Evolutionary conservation across 1,284 basidiomycete species (phyloP).

Genomic region (Heterobasidion irregulare): DNA sequence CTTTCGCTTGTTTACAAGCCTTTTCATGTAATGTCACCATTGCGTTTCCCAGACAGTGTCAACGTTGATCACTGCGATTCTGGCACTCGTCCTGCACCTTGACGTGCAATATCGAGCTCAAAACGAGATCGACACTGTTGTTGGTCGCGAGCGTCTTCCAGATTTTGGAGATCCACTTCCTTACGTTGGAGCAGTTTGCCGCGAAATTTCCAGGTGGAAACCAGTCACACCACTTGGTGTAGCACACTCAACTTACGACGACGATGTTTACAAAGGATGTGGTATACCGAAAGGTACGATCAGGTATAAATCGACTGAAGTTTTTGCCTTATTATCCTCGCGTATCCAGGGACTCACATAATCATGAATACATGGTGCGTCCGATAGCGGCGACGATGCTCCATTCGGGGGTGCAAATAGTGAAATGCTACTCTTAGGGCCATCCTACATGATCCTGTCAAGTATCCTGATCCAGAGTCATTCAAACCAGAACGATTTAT

Average conservation of each 20-base stretch:
- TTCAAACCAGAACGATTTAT: slow-evolving; percentile 21
- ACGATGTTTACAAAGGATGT: slow-evolving; percentile 15
- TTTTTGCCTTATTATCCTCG: no score
- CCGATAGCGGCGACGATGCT: background rate
- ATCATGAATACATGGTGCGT: slow-evolving; percentile 11
- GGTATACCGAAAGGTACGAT: slow-evolving; percentile 13
- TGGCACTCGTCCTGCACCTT: slow-evolving; percentile 16
- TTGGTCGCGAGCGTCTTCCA: slow-evolving; percentile 16
- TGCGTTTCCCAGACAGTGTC: background rate
- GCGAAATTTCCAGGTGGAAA: slow-evolving; percentile 18
- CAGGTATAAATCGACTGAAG: background rate
- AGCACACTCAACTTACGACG: slow-evolving; percentile 8
- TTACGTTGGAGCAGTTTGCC: slow-evolving; percentile 13
- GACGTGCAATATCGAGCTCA: slow-evolving; percentile 17
- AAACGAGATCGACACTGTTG: slow-evolving; percentile 16
- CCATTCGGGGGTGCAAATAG: background rate
- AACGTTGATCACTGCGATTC: background rate
- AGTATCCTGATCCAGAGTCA: slow-evolving; percentile 16
- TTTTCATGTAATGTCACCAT: background rate
- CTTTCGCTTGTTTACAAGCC: background rate
- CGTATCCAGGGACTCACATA: slow-evolving; percentile 3
- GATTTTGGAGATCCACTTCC: slow-evolving; percentile 9
- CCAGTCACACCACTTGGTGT: background rate
- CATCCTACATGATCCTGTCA: slow-evolving; percentile 17
- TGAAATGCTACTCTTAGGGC: slow-evolving; percentile 11